phyloP scores from a whole-genome alignment of 2,329 filamentous ascomycete species.

The Leptographium procerum region DNA sequence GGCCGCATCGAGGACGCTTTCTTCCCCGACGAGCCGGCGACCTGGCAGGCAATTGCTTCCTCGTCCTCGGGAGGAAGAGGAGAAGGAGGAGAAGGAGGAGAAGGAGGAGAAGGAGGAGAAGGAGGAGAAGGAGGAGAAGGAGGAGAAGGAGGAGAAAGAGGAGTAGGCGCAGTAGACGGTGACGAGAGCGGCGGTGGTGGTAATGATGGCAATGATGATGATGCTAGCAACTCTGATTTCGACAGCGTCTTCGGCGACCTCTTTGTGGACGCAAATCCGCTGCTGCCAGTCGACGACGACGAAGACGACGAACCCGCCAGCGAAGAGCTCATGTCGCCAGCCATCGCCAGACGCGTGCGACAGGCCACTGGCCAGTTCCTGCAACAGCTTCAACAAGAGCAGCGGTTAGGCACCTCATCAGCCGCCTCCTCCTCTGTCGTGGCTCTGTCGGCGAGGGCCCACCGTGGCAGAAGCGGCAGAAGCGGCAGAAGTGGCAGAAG shows the following conservation, averaged over 20 bases:
- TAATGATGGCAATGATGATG: not conserved
- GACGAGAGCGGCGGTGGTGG: not conserved
- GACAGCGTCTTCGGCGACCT: not conserved
- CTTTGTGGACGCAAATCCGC: not conserved
- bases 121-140: not conserved
- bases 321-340: not conserved
- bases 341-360: not conserved
- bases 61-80: not conserved
- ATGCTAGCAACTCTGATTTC: not conserved
- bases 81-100: not conserved
- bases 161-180: too few species aligned
- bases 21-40: constrained; percentile 9
- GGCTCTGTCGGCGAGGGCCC: too few species aligned
- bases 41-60: not conserved
- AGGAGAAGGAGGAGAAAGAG: not conserved
- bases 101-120: not conserved
- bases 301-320: not conserved
- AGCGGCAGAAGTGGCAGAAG: too few species aligned
- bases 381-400: not conserved
- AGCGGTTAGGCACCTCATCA: not conserved
- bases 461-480: too few species aligned
- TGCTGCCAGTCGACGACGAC: not conserved
- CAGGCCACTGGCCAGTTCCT: not conserved
- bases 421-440: not conserved
- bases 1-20: constrained; percentile 9